Percentiles rank a stretch among this genome's conserved stretches.
These are phyloP conservation scores for Xylaria sp. DNA, from an alignment of 2,329 filamentous ascomycete species.

Conservation along the genomic window DNA sequence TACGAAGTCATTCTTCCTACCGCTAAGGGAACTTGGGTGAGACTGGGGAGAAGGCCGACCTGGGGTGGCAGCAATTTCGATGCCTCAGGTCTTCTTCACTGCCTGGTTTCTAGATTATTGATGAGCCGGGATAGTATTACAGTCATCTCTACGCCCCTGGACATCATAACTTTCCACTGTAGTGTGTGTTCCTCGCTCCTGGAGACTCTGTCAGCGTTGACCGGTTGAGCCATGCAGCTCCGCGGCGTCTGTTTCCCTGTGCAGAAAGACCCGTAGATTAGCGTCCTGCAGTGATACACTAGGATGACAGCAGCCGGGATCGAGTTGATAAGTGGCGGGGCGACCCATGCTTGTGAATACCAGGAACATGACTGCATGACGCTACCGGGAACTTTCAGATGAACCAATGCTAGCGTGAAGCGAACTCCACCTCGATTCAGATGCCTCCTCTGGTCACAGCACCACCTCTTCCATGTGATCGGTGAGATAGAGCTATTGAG, in stretches of 20 bases:
- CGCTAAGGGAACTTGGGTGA: too few relatives aligned
- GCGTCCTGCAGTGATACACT: not conserved
- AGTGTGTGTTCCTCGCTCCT: not conserved
- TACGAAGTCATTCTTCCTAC: conserved; percentile 10
- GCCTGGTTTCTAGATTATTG: not conserved
- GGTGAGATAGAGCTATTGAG: not conserved
- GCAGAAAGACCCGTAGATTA: not conserved
- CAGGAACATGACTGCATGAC: not conserved
- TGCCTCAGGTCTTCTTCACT: not conserved
- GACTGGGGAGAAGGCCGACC: not conserved
- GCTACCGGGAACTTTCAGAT: too few relatives aligned
- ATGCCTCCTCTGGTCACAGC: too few relatives aligned
- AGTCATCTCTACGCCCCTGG: not conserved
- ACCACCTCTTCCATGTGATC: not conserved
- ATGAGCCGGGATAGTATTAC: not conserved
- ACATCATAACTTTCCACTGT: not conserved
- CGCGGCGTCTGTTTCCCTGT: not conserved
- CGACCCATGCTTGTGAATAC: not conserved
- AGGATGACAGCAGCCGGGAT: not conserved
- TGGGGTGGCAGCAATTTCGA: not conserved
- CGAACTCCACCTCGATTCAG: too few relatives aligned
- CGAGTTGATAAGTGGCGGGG: conserved; percentile 1
- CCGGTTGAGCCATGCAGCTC: not conserved
- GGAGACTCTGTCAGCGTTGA: not conserved
- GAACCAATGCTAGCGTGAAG: too few relatives aligned